A percentile compares a stretch with the other conserved stretches of the same genome.
Conservation (phyloP, 306 rosid species). For the Casuarina cunninghamiana region DNA sequence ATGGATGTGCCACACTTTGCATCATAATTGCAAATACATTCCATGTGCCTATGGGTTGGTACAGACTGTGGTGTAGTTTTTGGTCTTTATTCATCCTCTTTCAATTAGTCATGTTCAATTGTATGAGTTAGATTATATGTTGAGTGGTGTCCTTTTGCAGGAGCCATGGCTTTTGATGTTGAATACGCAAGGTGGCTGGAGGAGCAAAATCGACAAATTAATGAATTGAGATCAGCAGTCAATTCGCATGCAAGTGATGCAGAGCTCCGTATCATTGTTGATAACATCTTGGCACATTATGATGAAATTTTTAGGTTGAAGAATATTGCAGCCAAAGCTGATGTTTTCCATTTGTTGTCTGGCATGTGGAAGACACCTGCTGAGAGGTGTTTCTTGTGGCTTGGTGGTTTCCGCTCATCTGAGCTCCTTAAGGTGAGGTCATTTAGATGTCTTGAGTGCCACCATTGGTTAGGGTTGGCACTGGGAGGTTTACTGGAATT, state of each 20-base stretch:
- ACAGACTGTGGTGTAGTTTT: not conserved
- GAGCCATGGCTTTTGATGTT: conserved; percentile 92
- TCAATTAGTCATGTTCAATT: conserved; percentile 18
- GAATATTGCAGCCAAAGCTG: conserved; percentile 85
- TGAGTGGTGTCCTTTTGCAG: conserved; percentile 46
- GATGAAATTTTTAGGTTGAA: conserved; percentile 85
- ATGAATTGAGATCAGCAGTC: conserved; percentile 93
- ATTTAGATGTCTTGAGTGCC: conserved; percentile 19
- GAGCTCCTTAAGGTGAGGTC: conserved; percentile 85
- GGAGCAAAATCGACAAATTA: conserved; percentile 84
- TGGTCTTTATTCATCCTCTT: conserved; percentile 8
- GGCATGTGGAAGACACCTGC: conserved; percentile 99
- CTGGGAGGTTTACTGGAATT: not conserved
- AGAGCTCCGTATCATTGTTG: conserved; percentile 90
- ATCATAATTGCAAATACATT: not conserved
- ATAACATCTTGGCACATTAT: conserved; percentile 76
- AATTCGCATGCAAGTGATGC: conserved; percentile 95
- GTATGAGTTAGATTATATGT: conserved; percentile 22
- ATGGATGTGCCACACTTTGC: not conserved
- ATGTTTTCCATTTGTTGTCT: conserved; percentile 93
- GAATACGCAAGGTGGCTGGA: conserved; percentile 95
- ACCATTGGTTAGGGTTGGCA: not conserved
- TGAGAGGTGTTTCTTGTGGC: conserved; percentile 96
- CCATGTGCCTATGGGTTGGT: not conserved
- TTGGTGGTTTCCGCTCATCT: conserved; percentile 95